phyloP scores from a whole-genome alignment of 768 basidiomycete genomes.

The Punctularia strigosozonata region DNA sequence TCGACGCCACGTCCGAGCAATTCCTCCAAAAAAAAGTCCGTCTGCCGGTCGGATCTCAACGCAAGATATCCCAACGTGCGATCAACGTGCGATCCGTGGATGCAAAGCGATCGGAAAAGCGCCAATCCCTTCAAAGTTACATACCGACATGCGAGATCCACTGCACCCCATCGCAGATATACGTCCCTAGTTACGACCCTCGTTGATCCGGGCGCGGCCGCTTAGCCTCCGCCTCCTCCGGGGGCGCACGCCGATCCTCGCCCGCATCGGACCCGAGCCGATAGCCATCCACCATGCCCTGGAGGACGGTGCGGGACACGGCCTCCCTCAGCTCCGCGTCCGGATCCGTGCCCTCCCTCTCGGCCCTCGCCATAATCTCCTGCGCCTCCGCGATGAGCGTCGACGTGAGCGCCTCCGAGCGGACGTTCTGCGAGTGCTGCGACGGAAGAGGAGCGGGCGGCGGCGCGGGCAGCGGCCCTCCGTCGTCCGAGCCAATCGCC shows the following conservation, averaged over 20 bases:
- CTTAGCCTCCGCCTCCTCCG: no score
- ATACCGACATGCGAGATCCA: no score
- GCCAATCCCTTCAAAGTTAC: no score
- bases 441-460: conserved; percentile 29
- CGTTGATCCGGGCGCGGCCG: no score
- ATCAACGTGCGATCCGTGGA: no score
- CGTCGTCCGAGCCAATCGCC: conserved; percentile 11
- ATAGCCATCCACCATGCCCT: conserved; percentile 54
- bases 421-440: conserved; percentile 54
- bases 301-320: conserved; percentile 54
- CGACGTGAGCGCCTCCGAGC: conserved; percentile 60
- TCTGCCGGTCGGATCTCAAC: no score
- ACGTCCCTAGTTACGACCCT: no score
- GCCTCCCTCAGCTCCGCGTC: conserved; percentile 52
- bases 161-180: no score
- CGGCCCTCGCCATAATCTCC: conserved; percentile 52
- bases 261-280: conserved; percentile 25
- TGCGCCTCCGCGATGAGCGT: conserved; percentile 54
- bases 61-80: no score
- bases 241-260: conserved; percentile 11
- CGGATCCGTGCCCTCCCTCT: conserved; percentile 47
- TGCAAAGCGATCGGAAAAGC: no score
- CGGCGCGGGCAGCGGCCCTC: conserved; percentile 4
- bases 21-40: no score
- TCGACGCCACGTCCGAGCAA: no score